Conservation (phyloP, 345 rosid genomes). For the Bretschneidera sinensis region DNA sequence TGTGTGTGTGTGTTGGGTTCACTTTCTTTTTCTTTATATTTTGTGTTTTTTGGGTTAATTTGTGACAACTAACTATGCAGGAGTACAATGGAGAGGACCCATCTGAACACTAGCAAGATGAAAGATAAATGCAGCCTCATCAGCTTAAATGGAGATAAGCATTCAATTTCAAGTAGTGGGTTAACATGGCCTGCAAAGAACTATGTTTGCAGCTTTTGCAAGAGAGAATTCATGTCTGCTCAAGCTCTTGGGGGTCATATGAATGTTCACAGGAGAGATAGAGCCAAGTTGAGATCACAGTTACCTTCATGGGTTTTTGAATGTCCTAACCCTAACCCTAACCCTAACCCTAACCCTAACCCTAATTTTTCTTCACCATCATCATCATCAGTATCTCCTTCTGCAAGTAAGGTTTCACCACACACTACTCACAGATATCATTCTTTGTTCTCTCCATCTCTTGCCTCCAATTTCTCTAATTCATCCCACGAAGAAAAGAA, state of each 20-base stretch:
- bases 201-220: slow-evolving; percentile 54
- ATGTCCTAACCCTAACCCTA: slow-evolving; percentile 24
- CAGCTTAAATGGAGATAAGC: background rate
- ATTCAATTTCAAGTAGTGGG: background rate
- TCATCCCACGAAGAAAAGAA: slow-evolving; percentile 19
- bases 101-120: background rate
- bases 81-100: background rate
- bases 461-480: slow-evolving; percentile 11
- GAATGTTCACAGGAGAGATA: slow-evolving; percentile 74
- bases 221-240: slow-evolving; percentile 55
- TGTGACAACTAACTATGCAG: background rate
- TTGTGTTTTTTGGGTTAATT: too few species aligned
- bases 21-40: background rate
- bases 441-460: background rate
- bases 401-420: too few species aligned
- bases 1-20: too few species aligned
- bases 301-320: slow-evolving; percentile 45
- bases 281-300: slow-evolving; percentile 51
- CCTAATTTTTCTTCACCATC: slow-evolving; percentile 24
- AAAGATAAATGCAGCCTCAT: background rate
- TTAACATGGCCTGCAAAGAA: slow-evolving; percentile 46
- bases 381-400: slow-evolving; percentile 15
- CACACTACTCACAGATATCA: too few species aligned
- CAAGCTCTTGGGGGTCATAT: slow-evolving; percentile 80
- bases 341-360: slow-evolving; percentile 28